Evolutionary conservation across 768 basidiomycete species (phyloP).

Genomic region (Suillus cothurnatus): DNA sequence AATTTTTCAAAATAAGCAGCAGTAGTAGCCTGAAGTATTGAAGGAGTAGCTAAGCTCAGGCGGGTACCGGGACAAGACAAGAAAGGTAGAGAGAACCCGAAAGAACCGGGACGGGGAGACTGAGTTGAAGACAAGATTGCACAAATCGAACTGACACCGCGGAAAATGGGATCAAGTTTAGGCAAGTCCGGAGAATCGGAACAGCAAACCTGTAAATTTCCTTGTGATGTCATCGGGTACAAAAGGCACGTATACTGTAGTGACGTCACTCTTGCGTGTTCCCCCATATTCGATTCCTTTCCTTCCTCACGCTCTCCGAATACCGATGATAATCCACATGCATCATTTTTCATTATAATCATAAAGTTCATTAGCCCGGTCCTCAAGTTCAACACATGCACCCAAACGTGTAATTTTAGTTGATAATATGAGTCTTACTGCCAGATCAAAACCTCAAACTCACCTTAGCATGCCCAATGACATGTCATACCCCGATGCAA

Average conservation of each 20-base stretch:
- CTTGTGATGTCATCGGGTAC: constrained; percentile 31
- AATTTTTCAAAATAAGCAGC: constrained; percentile 8
- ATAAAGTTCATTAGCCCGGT: too few species aligned
- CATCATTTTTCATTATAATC: too few species aligned
- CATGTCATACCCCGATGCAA: constrained; percentile 2
- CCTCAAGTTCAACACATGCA: constrained; percentile 29
- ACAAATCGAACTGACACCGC: constrained; percentile 16
- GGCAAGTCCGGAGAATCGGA: constrained; percentile 25
- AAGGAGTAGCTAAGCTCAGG: not conserved
- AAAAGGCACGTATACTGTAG: constrained; percentile 22
- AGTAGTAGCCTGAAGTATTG: not conserved
- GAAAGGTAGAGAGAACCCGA: not conserved
- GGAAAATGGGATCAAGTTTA: constrained; percentile 11
- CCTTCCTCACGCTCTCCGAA: constrained; percentile 11
- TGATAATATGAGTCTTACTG: constrained; percentile 90
- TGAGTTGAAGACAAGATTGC: constrained; percentile 3
- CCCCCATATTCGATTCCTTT: constrained; percentile 17
- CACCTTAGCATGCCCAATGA: not conserved
- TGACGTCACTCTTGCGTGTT: constrained; percentile 27
- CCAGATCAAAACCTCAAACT: not conserved
- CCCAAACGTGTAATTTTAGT: constrained; percentile 98
- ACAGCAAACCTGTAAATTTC: constrained; percentile 3
- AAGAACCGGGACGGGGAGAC: not conserved
- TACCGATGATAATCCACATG: not conserved
- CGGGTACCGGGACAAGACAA: not conserved